Evolutionary conservation across 208 protist species (phyloP), one percentile per base, ranked within the genome.

Genomic region (Porcisia hertigi): DNA sequence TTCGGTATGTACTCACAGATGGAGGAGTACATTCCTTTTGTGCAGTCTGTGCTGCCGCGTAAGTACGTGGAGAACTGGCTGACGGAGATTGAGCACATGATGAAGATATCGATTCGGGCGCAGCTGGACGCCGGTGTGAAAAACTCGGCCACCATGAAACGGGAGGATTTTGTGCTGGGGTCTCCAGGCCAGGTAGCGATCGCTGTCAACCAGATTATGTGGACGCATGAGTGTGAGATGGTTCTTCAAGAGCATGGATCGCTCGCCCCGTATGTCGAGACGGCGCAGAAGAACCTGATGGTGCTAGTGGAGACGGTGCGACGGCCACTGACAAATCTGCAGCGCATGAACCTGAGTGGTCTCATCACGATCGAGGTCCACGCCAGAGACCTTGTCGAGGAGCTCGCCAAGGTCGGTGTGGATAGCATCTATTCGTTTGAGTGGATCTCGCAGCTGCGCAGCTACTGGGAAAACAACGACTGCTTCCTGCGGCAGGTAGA

Each of bases 41-140:
- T 83, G 34, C 90, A 98, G 76, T 86, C 88, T 18, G 90, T 99
- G 55, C 78, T 96, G 73, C 97, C 98, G 43, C 96, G 96, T 59
- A 98, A 98, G 80, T 96, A 98, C 77, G 97, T 99, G 49, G 98
- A 99, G 84, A 95, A 98, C 75, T 99, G 98, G 98, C 90, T 99
- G 76, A 96, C 94, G 30, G 92, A 98, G 71, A 96, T 99, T 72
- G 97, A 99, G 85, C 73, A 76, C 53, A 97, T 98, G 88, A 99
- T 99, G 97, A 96, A 95, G 79, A 70, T 89, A 41, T 98, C 95
- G 1, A 96, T 99, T 62, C 92, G 96, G 43, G 76, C 88, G 34
- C 87, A 97, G 75, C 78, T 98, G 20, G 88, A 97, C 59, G 83
- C 93, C 57, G 92, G 93, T 14, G 67, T 99, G 59, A 92, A 91